Base-by-base conservation (phyloP, 73 alveolate species). In the Uronychia setigera region DNA sequence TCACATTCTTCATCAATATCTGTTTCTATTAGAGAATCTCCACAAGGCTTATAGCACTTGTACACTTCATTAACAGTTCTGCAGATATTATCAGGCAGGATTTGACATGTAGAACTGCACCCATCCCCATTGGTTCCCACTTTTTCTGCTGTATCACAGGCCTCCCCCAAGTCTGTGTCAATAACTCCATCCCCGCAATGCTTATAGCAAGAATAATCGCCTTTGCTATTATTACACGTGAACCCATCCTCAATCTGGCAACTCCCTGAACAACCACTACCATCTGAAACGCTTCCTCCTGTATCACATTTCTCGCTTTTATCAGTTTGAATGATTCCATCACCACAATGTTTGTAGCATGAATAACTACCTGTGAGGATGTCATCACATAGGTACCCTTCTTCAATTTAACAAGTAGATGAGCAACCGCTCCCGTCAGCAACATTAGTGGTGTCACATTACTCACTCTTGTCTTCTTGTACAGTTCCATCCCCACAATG, bases 351-450 rank as follows among this genome's bases (percentile, higher is more conserved):
- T 5, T 11, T 5, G 19, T 46, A 19, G 67, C 67, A 46, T 19
- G 5, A 11, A 46, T 5, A 46, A 5, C 19, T 46, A 11, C 67
- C 67, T 11, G 5, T 19, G 67, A 46, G 19, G n/a, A 46, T 19
- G 19, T 5, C 19, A 19, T 46, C 67, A 19, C 93, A 87, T 81
- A 27, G 59, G 87, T 91, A 90, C 14, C 95, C 95, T 26, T 19
- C 46, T 35, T 88, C 94, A 11, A 87, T 35, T 59, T 31, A 28
- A 31, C 93, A 87, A 35, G 80, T 35, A 27, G 75, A 13, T 77
- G 76, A 59, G 35, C 91, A 82, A 31, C 91, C 94, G 77, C 84
- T 88, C 19, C 91, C 94, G 84, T 77, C 84, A 5, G 59, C 76
- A 0, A 32, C 25, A 58, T 88, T 88, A 34, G 88, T 91, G 77